A percentile compares a stretch with the other conserved stretches of the same genome.
Evolutionary conservation across 305 asterid genomes (phyloP).

Genomic region (Fraxinus velutina): DNA sequence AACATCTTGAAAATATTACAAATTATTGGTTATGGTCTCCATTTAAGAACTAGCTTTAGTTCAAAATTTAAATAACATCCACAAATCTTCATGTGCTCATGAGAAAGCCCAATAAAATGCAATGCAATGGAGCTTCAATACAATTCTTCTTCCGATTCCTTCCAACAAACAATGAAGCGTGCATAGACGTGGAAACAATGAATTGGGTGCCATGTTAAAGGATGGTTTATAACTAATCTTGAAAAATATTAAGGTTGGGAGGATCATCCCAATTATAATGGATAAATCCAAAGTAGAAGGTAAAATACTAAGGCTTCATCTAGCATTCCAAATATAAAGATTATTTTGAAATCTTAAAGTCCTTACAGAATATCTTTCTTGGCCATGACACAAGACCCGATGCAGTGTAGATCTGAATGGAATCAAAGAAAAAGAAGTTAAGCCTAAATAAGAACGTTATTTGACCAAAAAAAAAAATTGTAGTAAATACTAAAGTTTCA

Average conservation of each 20-base stretch:
- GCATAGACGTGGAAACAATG: background rate
- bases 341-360: background rate
- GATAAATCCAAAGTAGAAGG: background rate
- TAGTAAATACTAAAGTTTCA: background rate
- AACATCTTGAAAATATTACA: slow-evolving; percentile 1
- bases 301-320: background rate
- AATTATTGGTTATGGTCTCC: background rate
- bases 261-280: background rate
- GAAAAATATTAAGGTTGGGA: background rate
- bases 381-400: slow-evolving; percentile 69
- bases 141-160: background rate
- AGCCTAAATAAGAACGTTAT: background rate
- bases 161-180: background rate
- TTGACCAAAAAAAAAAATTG: background rate
- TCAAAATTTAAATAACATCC: background rate
- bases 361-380: slow-evolving; percentile 81
- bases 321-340: background rate
- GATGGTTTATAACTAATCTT: slow-evolving; percentile 5
- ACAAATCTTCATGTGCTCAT: background rate
- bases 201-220: background rate
- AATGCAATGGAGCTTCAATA: background rate
- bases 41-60: background rate
- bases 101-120: background rate
- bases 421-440: slow-evolving; percentile 20
- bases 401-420: slow-evolving; percentile 75